Evolutionary conservation across 495 filamentous ascomycete species (phyloP).

Genomic region (Penicillium coffeae): DNA sequence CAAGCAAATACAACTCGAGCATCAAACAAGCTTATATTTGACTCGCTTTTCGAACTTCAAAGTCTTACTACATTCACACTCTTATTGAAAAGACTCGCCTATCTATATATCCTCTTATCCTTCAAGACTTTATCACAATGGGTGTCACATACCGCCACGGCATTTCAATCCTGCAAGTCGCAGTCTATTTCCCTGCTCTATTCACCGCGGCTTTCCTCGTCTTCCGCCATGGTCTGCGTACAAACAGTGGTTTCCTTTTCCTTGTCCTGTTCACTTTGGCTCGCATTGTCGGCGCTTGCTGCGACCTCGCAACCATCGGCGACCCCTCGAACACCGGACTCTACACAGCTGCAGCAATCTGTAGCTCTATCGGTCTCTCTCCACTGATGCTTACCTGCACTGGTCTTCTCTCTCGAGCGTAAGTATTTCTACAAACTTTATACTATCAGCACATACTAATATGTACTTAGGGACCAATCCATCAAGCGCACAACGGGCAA

Average conservation of each 20-base stretch:
- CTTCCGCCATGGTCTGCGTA: slow-evolving; percentile 36
- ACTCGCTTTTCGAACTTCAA: neutral
- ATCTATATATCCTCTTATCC: neutral
- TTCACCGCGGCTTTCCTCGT: slow-evolving; percentile 30
- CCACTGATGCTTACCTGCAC: slow-evolving; percentile 24
- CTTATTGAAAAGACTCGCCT: neutral
- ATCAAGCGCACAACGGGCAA: slow-evolving; percentile 15
- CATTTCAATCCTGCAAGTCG: slow-evolving; percentile 34
- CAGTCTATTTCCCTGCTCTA: slow-evolving; percentile 33
- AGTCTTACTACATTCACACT: neutral
- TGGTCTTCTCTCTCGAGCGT: slow-evolving; percentile 28
- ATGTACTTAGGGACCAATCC: slow-evolving; percentile 16
- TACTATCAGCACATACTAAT: neutral
- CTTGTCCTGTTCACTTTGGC: slow-evolving; percentile 33
- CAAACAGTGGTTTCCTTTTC: slow-evolving; percentile 32
- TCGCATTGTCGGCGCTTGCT: slow-evolving; percentile 32
- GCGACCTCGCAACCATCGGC: slow-evolving; percentile 36
- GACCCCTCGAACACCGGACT: slow-evolving; percentile 17
- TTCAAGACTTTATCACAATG: slow-evolving; percentile 10
- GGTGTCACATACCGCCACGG: slow-evolving; percentile 26
- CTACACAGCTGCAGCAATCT: slow-evolving; percentile 22
- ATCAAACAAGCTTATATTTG: no score
- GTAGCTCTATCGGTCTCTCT: slow-evolving; percentile 26
- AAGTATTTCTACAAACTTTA: slow-evolving; percentile 2
- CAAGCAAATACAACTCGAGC: neutral